Evolutionary conservation across 768 basidiomycete species (phyloP).

Genomic region (Leccinum sublutescens): DNA sequence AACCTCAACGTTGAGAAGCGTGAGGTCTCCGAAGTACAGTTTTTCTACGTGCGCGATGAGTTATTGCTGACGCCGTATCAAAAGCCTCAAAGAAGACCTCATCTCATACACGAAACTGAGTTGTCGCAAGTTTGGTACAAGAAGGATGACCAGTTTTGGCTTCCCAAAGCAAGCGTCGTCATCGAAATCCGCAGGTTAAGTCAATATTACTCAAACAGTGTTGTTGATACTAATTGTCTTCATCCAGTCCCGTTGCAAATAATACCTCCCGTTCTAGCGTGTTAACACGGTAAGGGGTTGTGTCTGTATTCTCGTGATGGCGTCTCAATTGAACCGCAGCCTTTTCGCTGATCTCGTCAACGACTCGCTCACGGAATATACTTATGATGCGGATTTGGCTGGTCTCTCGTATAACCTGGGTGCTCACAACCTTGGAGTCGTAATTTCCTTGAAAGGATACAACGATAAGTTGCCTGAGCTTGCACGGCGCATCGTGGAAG

Average conservation of each 20-base stretch:
- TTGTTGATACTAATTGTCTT: neutral
- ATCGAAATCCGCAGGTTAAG: constrained; percentile 73
- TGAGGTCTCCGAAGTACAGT: constrained; percentile 57
- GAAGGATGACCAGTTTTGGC: constrained; percentile 96
- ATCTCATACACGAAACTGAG: constrained; percentile 69
- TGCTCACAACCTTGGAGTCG: constrained; percentile 62
- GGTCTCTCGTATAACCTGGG: constrained; percentile 75
- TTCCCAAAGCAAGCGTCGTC: constrained; percentile 80
- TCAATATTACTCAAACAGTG: neutral
- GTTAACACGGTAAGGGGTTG: constrained; percentile 57
- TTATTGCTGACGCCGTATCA: constrained; percentile 3
- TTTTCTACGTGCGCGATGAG: neutral
- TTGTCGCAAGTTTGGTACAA: constrained; percentile 89
- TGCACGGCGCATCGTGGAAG: constrained; percentile 66
- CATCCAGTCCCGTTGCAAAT: constrained; percentile 53
- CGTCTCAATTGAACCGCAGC: constrained; percentile 34
- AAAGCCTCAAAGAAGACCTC: constrained; percentile 74
- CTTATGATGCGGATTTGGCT: constrained; percentile 91
- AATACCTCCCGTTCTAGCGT: constrained; percentile 67
- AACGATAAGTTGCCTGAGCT: constrained; percentile 87
- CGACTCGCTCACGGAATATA: constrained; percentile 86
- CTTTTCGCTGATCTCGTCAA: constrained; percentile 82
- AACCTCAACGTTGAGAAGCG: constrained; percentile 82
- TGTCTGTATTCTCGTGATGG: neutral
- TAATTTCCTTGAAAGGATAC: constrained; percentile 74